A percentile compares a stretch with the other conserved stretches of the same genome.
Conservation (phyloP, 2,329 filamentous ascomycete species). For the Laburnicola sp. region DNA sequence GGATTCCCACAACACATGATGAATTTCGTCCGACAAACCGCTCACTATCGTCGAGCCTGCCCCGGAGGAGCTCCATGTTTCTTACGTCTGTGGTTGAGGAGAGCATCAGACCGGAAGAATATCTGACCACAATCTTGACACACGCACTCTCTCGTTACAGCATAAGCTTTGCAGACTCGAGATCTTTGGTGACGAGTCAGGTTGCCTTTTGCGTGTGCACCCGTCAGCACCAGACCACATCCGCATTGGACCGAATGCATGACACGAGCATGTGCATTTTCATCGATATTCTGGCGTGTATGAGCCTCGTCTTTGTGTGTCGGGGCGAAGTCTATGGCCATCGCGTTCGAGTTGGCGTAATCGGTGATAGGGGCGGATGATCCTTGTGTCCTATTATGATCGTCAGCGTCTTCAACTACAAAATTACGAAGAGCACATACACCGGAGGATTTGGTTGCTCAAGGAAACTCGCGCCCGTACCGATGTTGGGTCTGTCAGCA, state of each 20-base stretch:
- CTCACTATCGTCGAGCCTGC: neutral
- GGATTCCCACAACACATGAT: no score
- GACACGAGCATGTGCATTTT: neutral
- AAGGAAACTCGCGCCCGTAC: no score
- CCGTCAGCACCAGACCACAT: slow-evolving; percentile 28
- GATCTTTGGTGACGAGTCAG: slow-evolving; percentile 34
- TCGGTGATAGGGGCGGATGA: no score
- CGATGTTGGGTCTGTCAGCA: no score
- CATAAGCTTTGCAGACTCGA: slow-evolving; percentile 22
- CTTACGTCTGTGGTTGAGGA: slow-evolving; percentile 12
- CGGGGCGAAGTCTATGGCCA: neutral
- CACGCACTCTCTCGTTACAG: slow-evolving; percentile 17
- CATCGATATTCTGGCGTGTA: neutral
- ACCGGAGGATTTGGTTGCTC: no score
- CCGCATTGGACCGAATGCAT: neutral
- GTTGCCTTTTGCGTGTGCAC: slow-evolving; percentile 33
- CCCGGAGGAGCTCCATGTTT: neutral
- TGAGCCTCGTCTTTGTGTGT: neutral
- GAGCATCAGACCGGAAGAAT: slow-evolving; percentile 34
- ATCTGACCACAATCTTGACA: slow-evolving; percentile 28
- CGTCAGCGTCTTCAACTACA: no score
- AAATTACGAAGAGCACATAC: no score
- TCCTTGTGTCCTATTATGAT: no score
- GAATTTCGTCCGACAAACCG: no score
- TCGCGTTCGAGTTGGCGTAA: no score